Base-by-base conservation (phyloP, 352 stramenopile species). In the Phytophthora pini region DNA sequence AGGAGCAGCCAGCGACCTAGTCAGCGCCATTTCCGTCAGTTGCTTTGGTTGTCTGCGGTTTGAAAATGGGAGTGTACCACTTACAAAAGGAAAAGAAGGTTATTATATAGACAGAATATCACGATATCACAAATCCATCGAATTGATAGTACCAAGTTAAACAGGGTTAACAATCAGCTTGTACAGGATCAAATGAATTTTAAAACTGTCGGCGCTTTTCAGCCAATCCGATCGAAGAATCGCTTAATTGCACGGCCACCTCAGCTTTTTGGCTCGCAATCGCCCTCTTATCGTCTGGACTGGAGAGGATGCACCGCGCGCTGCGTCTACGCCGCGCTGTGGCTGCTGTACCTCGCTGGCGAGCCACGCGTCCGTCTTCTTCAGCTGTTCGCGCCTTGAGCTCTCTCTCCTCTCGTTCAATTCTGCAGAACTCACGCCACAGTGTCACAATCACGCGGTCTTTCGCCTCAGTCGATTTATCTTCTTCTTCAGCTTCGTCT, bases 271-370 rank as follows among this genome's bases (percentile, higher is more conserved):
- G 17, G 17, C 17, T 20, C 0, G 17, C 17, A 20, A 43, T 63
- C 52, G 51, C 60, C 50, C 50, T 49, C 22, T 49, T 7, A 74
- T 71, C 49, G 53, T 72, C 54, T 76, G 63, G 68, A 34, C 54
- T 56, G 44, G 56, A 32, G 31, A 50, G 54, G 20, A 76, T 80
- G 68, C 71, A 61, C 29, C 72, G 67, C 47, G 53, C 52, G 46
- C 58, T 81, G 65, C 69, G 56, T 44, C 57, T 78, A 40, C 65
- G 56, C n/a, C 61, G 65, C 34, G 48, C 59, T 17, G 61, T 44
- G n/a, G 41, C 27, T 9, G 47, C 61, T 13, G 24, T 27, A 12
- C 17, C 29, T 13, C 40, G 8, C 11, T 39, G 29, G 39, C 44
- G 41, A 26, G 32, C 40, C 45, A 11, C 52, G 12, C 24, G 38